Base-by-base conservation (phyloP, 108 stramenopile genomes). In the Fistulifera pelliculosa region DNA sequence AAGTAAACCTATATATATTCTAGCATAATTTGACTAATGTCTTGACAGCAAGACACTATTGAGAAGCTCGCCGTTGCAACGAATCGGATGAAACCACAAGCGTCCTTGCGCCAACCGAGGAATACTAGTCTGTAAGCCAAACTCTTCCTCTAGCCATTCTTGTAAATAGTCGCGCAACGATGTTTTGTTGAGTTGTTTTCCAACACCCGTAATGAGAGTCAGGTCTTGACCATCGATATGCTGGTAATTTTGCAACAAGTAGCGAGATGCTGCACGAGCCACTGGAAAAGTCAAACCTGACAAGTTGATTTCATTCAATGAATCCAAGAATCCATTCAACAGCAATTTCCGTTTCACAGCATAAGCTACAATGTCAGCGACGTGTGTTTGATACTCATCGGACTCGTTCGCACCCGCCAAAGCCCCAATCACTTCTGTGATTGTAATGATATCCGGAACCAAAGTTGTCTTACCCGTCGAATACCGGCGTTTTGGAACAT, bases 391-490 rank as follows among this genome's bases (percentile, higher is more conserved):
- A 22, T 62, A 38, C 41, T 58, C 64, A 13, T 73, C 64, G 13
- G 38, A 25, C 13, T 64, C 67, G 1, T 55, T 58, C 12, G 70
- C 64, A 26, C 66, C 60, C 24, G 74, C 68, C 15, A 90, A 65
- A 16, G 83, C 78, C 12, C 74, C 79, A 38, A 85, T 60, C 16
- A 80, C 83, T 65, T 83, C 79, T 12, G 83, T 81, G 31, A 90
- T 47, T 14, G 88, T 90, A 25, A 90, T 81, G 42, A 90, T 85
- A 55, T 90, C 88, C 14, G 88, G 88, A 18, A 79, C 45, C 17
- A 35, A 35, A 35, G 3, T 35, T 8, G 31, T 8, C 8, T 35
- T 35, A 3, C 31, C 31, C 31, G 31, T 6, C 31, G 31, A 35
- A 35, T 35, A 35, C 8, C 8, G 31, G 6, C 61, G 44, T 45